Base-by-base conservation (phyloP, 495 filamentous ascomycete species). In the Trichoderma virens region DNA sequence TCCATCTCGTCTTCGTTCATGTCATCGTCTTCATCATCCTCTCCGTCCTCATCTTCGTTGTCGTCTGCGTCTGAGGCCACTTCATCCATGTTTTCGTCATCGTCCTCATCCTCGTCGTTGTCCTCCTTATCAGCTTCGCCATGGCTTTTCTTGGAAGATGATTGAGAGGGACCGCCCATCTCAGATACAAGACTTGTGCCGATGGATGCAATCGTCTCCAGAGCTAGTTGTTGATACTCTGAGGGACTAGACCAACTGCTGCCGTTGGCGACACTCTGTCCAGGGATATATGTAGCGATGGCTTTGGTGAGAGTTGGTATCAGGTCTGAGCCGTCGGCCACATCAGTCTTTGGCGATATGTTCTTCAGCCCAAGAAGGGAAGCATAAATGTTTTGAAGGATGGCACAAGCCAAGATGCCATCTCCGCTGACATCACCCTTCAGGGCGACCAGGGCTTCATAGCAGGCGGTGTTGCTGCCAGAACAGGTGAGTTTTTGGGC, bases 181-280 rank as follows among this genome's bases (percentile, higher is more conserved):
- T 78, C 74, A 25, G 76, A 74, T 39, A 82, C 78, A 25, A 85
- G 71, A 30, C 75, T 74, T 2, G 83, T 84, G 28, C 83, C 83
- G 64, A 88, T 85, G 7, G 85, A 85, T 9, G 82, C 83, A 1
- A 85, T 65, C 9, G 84, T 78, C 66, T 86, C 84, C 1, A 88
- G 68, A 18, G 80, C 82, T 18, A 81, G 64, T 66, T 82, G 75
- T 38, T 82, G 62, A 25, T 79, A 71, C 43, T 80, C 70, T 23
- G 68, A 66, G 7, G 74, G 63, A 66, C 47, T 70, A 2, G 67
- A 64, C 18, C 62, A 67, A 35, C 63, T 59, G 34, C 70, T 34
- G 27, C 73, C 75, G 27, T 78, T 76, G 30, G 67, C 56, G 65
- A 65, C 67, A 2, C 28, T 59, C 8, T 62, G 67, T 6, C 65